phyloP scores from a whole-genome alignment of 129 eudicot species.

The Flaveria ramosissima region DNA sequence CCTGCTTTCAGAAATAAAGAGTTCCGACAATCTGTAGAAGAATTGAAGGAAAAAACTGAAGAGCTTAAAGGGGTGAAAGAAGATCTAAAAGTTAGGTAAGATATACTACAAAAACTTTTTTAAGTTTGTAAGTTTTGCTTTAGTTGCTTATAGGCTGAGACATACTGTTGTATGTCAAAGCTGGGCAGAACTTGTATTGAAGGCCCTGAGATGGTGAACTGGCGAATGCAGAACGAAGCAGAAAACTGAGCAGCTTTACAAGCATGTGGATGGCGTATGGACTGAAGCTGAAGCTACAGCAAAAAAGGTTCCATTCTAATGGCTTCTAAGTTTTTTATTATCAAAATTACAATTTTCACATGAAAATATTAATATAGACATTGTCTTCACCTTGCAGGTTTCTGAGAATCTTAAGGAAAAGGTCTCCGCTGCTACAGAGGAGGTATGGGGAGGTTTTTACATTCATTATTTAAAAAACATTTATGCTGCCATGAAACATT shows the following conservation, averaged over 20 bases:
- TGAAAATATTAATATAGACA: not conserved
- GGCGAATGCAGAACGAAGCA: slow-evolving; percentile 98
- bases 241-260: slow-evolving; percentile 94
- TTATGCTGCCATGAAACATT: not conserved
- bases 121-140: slow-evolving; percentile 19
- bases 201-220: slow-evolving; percentile 92
- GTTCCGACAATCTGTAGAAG: slow-evolving; percentile 72
- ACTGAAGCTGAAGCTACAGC: slow-evolving; percentile 94
- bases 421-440: slow-evolving; percentile 81
- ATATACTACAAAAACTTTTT: slow-evolving; percentile 15
- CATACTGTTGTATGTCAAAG: slow-evolving; percentile 99
- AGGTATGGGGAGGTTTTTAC: slow-evolving; percentile 46
- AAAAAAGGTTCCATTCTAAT: slow-evolving; percentile 53
- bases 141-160: slow-evolving; percentile 75
- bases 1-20: slow-evolving; percentile 63
- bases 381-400: slow-evolving; percentile 47
- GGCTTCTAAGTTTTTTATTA: not conserved
- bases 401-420: slow-evolving; percentile 71
- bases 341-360: not conserved
- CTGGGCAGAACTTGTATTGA: slow-evolving; percentile 87
- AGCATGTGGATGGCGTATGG: slow-evolving; percentile 97
- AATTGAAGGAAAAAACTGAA: slow-evolving; percentile 78
- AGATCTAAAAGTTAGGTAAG: slow-evolving; percentile 87
- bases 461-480: not conserved
- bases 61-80: slow-evolving; percentile 79